phyloP scores from a whole-genome alignment of 2,329 filamentous ascomycete species.

The Penicillium psychrosexuale region DNA sequence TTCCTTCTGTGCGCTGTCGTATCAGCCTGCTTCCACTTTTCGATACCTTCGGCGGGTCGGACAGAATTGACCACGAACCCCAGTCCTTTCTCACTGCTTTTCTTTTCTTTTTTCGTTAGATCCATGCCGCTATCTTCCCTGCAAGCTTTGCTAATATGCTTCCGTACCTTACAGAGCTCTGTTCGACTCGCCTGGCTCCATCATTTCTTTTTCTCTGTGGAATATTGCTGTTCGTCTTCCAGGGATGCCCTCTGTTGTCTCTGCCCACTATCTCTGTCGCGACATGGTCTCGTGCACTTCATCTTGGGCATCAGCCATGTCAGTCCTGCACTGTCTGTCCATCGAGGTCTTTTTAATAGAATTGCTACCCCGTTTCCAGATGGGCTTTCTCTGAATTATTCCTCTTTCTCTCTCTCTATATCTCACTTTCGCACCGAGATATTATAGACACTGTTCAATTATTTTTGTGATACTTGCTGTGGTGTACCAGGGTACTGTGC shows the following conservation, averaged over 20 bases:
- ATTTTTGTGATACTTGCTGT: background rate
- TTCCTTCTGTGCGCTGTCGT: conserved; percentile 23
- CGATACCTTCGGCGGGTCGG: conserved; percentile 21
- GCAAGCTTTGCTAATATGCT: conserved; percentile 18
- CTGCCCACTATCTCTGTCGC: conserved; percentile 19
- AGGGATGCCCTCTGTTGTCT: conserved; percentile 26
- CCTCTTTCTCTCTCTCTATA: background rate
- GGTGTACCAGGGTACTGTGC: background rate
- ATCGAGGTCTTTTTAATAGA: conserved; percentile 23
- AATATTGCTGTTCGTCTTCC: conserved; percentile 25
- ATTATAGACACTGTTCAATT: background rate
- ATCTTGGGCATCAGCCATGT: conserved; percentile 22
- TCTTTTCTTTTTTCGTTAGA: conserved; percentile 19
- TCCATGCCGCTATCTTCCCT: conserved; percentile 17
- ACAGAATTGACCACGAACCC: conserved; percentile 25
- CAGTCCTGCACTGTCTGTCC: conserved; percentile 19
- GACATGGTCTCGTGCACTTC: conserved; percentile 30
- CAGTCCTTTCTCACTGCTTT: conserved; percentile 20
- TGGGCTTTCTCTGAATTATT: conserved; percentile 1
- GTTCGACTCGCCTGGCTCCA: conserved; percentile 17
- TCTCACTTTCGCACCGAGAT: background rate
- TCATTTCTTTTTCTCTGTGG: conserved; percentile 26
- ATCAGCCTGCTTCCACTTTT: conserved; percentile 19
- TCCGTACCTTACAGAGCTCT: conserved; percentile 27
- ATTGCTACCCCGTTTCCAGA: conserved; percentile 20